Conservation (phyloP, 305 asterid species). For the Fraxinus greggii region DNA sequence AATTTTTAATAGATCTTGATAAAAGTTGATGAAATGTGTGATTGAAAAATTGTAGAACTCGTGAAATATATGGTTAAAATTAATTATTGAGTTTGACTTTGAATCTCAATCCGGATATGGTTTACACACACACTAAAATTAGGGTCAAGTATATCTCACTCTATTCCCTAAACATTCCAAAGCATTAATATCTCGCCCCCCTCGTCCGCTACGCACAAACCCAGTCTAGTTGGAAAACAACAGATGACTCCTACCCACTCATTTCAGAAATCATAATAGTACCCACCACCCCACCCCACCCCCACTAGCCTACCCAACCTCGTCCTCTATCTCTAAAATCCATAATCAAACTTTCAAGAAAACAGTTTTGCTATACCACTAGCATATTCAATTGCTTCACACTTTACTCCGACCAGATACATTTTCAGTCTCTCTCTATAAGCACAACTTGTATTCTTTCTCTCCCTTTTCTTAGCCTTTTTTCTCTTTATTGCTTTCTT, state of each 20-base stretch:
- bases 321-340: background rate
- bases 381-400: conserved; percentile 19
- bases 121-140: background rate
- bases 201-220: conserved; percentile 62
- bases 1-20: no score
- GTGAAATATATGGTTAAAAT: no score
- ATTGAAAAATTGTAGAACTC: no score
- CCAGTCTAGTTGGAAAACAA: conserved; percentile 23
- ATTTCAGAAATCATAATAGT: conserved; percentile 56
- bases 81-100: no score
- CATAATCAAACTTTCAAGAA: conserved; percentile 19
- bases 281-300: background rate
- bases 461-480: conserved; percentile 18
- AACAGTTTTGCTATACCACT: background rate
- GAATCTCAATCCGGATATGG: no score
- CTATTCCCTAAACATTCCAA: conserved; percentile 47
- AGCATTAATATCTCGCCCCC: conserved; percentile 60
- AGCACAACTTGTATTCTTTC: background rate
- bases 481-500: conserved; percentile 14
- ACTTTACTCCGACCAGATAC: conserved; percentile 43
- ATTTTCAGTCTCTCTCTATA: conserved; percentile 21
- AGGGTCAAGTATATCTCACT: conserved; percentile 15
- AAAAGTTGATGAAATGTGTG: no score
- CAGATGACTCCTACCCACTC: conserved; percentile 63
- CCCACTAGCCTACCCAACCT: background rate